phyloP scores from a whole-genome alignment of 257 asterid species.

The Fraxinus excelsior region DNA sequence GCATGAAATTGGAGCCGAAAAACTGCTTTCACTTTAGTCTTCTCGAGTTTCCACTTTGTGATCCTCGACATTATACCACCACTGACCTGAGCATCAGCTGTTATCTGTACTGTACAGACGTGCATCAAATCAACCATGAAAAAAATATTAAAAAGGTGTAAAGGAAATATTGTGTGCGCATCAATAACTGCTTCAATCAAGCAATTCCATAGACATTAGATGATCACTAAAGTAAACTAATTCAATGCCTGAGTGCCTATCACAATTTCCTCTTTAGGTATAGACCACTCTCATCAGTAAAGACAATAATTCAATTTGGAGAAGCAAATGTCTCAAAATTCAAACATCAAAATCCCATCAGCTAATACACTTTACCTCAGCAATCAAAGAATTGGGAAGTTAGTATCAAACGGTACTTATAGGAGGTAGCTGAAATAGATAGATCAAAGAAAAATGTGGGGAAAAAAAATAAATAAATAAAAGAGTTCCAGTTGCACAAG shows the following conservation, averaged over 20 bases:
- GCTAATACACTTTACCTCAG: constrained; percentile 6
- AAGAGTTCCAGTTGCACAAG: not conserved
- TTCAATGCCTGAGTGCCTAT: not conserved
- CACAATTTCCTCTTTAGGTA: constrained; percentile 4
- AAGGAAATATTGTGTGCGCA: not conserved
- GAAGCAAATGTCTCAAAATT: constrained; percentile 6
- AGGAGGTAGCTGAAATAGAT: not conserved
- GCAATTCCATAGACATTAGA: constrained; percentile 3
- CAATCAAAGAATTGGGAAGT: not conserved
- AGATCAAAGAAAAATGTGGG: not conserved
- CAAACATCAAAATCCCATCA: constrained; percentile 1
- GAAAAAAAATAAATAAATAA: not conserved
- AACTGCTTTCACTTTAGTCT: constrained; percentile 94
- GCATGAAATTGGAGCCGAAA: constrained; percentile 99
- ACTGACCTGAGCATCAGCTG: constrained; percentile 50
- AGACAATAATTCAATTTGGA: not conserved
- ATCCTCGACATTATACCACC: constrained; percentile 73
- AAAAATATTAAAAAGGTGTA: not conserved
- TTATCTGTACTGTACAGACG: constrained; percentile 15
- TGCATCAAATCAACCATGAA: not conserved
- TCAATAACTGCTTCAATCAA: constrained; percentile 12
- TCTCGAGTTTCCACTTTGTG: constrained; percentile 97
- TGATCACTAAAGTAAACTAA: not conserved
- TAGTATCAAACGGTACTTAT: too few relatives aligned
- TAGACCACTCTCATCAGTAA: constrained; percentile 8